A percentile compares a stretch with the other conserved stretches of the same genome.
These are phyloP conservation scores for Pouteria glomerata DNA, from an alignment of 148 eudicot genomes.

Conservation along the genomic window DNA sequence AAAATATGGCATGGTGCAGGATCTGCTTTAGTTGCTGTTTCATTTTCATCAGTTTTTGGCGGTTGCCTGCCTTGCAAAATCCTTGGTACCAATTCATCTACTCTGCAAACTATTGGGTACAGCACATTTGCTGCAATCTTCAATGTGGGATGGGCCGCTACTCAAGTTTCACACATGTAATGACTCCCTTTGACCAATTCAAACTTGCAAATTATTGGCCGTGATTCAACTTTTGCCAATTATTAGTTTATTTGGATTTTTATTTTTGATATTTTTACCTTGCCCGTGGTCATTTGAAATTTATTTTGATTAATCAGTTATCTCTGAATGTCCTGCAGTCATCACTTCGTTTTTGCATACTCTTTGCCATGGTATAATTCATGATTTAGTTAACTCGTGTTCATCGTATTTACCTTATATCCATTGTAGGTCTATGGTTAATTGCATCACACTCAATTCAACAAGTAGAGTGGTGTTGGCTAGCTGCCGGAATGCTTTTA, in stretches of 20 bases:
- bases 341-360: not conserved
- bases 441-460: slow-evolving; percentile 83
- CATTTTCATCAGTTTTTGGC: slow-evolving; percentile 97
- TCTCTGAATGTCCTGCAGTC: not conserved
- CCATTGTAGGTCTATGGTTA: slow-evolving; percentile 89
- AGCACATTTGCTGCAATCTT: slow-evolving; percentile 83
- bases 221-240: not conserved
- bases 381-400: not conserved
- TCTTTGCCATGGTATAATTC: not conserved
- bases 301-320: not conserved
- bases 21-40: slow-evolving; percentile 75
- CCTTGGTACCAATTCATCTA: slow-evolving; percentile 55
- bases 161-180: slow-evolving; percentile 98
- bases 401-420: slow-evolving; percentile 12
- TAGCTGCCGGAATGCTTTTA: slow-evolving; percentile 96
- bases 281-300: not conserved
- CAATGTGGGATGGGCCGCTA: slow-evolving; percentile 92
- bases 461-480: slow-evolving; percentile 85
- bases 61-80: slow-evolving; percentile 84
- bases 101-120: slow-evolving; percentile 75
- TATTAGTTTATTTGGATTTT: not conserved
- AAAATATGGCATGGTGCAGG: slow-evolving; percentile 96
- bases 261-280: not conserved
- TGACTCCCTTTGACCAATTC: slow-evolving; percentile 12
- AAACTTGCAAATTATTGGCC: not conserved